A percentile compares a stretch with the other conserved stretches of the same genome.
phyloP scores from a whole-genome alignment of 306 rosid species.

The Senna siamea region DNA sequence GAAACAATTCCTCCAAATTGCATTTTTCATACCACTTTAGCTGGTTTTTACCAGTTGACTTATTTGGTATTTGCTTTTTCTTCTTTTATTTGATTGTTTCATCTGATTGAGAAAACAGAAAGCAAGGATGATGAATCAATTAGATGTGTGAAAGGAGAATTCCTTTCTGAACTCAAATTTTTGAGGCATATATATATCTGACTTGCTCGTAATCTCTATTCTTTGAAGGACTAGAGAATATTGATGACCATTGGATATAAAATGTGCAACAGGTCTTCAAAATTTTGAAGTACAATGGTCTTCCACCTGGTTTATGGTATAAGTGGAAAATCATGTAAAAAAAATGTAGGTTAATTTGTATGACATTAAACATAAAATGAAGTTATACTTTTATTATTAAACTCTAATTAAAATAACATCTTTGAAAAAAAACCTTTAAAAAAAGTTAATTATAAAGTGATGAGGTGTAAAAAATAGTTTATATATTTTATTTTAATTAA shows the following conservation, averaged over 20 bases:
- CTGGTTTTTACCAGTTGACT: background rate
- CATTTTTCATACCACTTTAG: background rate
- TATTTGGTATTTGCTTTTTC: background rate
- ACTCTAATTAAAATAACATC: no score
- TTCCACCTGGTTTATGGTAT: no score
- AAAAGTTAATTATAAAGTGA: no score
- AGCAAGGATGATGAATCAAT: constrained; percentile 73
- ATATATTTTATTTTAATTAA: no score
- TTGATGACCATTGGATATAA: no score
- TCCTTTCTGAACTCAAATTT: constrained; percentile 56
- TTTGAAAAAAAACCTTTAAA: no score
- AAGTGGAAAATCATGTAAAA: no score
- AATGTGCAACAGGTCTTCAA: background rate
- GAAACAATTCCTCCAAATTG: constrained; percentile 42
- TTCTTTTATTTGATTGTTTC: background rate
- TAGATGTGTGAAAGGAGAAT: constrained; percentile 64
- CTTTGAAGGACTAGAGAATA: background rate
- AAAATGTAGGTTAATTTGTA: no score
- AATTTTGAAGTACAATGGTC: no score
- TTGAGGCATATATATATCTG: constrained; percentile 69
- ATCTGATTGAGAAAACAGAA: background rate
- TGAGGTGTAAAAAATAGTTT: no score
- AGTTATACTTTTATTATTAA: no score
- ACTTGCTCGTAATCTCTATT: constrained; percentile 24
- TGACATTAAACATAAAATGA: no score